Conservation (phyloP, 441 rosid genomes). For the Adansonia rubrostipa region DNA sequence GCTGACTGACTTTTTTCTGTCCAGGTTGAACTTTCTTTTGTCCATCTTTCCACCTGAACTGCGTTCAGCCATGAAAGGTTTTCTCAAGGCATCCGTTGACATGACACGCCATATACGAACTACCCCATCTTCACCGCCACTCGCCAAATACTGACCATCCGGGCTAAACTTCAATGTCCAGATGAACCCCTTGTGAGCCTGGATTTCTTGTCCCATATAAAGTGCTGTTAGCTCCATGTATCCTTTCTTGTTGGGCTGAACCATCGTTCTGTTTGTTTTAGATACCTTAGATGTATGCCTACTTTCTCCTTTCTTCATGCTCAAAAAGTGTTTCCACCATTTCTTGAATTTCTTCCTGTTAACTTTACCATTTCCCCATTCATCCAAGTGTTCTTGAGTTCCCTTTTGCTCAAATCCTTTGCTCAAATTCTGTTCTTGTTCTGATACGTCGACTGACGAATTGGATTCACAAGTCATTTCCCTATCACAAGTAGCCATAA, state of each 20-base stretch:
- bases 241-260: constrained; percentile 62
- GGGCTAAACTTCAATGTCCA: constrained; percentile 85
- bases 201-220: constrained; percentile 61
- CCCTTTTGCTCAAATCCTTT: constrained; percentile 32
- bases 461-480: constrained; percentile 45
- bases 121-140: constrained; percentile 83
- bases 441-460: constrained; percentile 42
- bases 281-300: constrained; percentile 19
- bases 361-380: constrained; percentile 27
- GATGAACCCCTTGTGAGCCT: constrained; percentile 76
- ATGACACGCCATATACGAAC: constrained; percentile 73
- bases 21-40: constrained; percentile 25
- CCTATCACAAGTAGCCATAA: constrained; percentile 40
- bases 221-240: constrained; percentile 73
- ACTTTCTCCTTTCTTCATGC: constrained; percentile 29
- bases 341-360: constrained; percentile 47
- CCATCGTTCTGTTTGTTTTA: constrained; percentile 51
- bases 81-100: constrained; percentile 39
- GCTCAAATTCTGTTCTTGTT: constrained; percentile 25
- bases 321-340: constrained; percentile 58
- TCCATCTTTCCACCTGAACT: constrained; percentile 21
- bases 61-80: constrained; percentile 34
- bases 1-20: constrained; percentile 31
- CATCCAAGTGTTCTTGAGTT: constrained; percentile 29
- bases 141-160: constrained; percentile 76